phyloP scores from a whole-genome alignment of 306 rosid genomes.

The Carpinus fangiana region DNA sequence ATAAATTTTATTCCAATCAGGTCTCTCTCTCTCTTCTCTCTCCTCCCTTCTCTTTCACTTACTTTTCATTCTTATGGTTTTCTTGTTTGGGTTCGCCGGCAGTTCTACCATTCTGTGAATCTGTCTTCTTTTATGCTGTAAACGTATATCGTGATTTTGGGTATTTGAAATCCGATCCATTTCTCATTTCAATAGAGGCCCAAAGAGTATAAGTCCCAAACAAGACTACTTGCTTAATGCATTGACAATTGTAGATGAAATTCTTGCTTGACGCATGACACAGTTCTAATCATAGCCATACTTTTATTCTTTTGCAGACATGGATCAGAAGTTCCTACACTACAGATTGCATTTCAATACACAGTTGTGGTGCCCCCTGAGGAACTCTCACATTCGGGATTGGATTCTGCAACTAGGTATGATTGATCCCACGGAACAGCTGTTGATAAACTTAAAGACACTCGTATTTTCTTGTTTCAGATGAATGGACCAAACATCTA shows the following conservation, averaged over 20 bases:
- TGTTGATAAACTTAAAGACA: conserved; percentile 6
- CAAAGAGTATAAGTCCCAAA: not conserved
- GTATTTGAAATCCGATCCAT: not conserved
- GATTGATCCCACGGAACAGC: conserved; percentile 24
- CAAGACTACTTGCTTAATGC: not conserved
- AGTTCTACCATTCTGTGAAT: not conserved
- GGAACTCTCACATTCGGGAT: conserved; percentile 60
- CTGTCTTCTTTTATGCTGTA: not conserved
- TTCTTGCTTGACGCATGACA: conserved; percentile 21
- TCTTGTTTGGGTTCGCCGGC: not conserved
- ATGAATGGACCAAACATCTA: conserved; percentile 5
- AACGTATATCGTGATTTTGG: not conserved
- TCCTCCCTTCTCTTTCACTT: too few species aligned
- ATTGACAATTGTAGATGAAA: not conserved
- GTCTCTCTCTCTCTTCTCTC: too few species aligned
- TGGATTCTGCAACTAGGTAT: conserved; percentile 65
- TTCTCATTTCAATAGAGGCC: not conserved
- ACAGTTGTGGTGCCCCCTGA: conserved; percentile 84
- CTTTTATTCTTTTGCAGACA: conserved; percentile 46
- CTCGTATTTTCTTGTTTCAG: conserved; percentile 16
- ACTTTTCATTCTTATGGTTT: not conserved
- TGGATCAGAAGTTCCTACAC: conserved; percentile 67
- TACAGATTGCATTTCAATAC: conserved; percentile 94
- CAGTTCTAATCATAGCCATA: conserved; percentile 22
- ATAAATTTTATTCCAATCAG: not conserved